Evolutionary conservation across 768 basidiomycete species (phyloP).

Genomic region (Termitomyces sp.): DNA sequence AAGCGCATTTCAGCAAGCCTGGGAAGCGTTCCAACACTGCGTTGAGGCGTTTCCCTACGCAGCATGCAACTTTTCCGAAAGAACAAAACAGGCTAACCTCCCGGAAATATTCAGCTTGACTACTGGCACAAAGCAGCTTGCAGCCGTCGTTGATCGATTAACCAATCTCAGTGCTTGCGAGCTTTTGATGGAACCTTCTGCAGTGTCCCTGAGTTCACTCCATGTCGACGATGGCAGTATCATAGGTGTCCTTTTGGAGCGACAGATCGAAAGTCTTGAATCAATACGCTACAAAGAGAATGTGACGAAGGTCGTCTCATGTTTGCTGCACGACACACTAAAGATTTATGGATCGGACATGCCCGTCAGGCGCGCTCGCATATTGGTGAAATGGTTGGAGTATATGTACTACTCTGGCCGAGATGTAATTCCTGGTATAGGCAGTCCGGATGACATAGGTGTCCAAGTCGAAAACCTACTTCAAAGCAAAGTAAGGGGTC

Average conservation of each 20-base stretch:
- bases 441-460: slow-evolving; percentile 31
- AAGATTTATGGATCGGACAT: slow-evolving; percentile 43
- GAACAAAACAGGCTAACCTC: slow-evolving; percentile 23
- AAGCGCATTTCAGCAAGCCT: slow-evolving; percentile 46
- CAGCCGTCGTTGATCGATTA: slow-evolving; percentile 54
- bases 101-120: slow-evolving; percentile 35
- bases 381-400: slow-evolving; percentile 51
- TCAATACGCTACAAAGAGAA: slow-evolving; percentile 54
- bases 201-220: slow-evolving; percentile 40
- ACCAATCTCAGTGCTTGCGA: slow-evolving; percentile 68
- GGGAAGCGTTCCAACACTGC: slow-evolving; percentile 47
- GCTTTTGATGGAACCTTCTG: slow-evolving; percentile 45
- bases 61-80: slow-evolving; percentile 31
- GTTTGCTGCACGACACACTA: slow-evolving; percentile 45
- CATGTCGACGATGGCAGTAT: slow-evolving; percentile 24
- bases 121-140: slow-evolving; percentile 48
- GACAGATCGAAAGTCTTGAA: slow-evolving; percentile 55
- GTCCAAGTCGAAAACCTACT: slow-evolving; percentile 39
- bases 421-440: slow-evolving; percentile 19
- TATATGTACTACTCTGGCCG: slow-evolving; percentile 36
- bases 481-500: slow-evolving; percentile 31
- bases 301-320: slow-evolving; percentile 32
- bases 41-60: slow-evolving; percentile 51
- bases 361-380: slow-evolving; percentile 56
- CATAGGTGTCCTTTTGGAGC: slow-evolving; percentile 53